Evolutionary conservation across 257 asterid genomes (phyloP).

Genomic region (Buddleja alternifolia): DNA sequence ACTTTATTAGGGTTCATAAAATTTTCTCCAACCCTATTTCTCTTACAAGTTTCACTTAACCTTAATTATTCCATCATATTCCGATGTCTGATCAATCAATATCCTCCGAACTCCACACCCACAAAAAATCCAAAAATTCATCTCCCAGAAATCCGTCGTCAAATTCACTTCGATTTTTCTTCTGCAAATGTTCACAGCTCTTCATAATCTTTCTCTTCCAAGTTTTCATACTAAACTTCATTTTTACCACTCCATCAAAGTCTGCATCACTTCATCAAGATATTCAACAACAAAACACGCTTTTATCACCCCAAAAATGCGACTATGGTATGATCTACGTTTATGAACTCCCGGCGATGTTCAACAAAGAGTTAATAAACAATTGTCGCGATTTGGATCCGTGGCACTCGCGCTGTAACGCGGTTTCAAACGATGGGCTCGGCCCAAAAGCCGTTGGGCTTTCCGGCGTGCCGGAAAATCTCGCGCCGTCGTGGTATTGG

Average conservation of each 20-base stretch:
- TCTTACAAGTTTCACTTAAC: background rate
- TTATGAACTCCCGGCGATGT: constrained; percentile 59
- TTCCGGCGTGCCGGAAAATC: constrained; percentile 42
- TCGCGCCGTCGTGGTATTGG: constrained; percentile 61
- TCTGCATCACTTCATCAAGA: constrained; percentile 1
- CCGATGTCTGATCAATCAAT: constrained; percentile 32
- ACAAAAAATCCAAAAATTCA: constrained; percentile 26
- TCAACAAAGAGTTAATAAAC: constrained; percentile 50
- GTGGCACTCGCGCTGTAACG: constrained; percentile 64
- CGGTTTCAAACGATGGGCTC: constrained; percentile 54
- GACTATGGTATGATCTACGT: constrained; percentile 48
- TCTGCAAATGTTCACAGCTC: constrained; percentile 32
- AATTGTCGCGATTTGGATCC: constrained; percentile 57
- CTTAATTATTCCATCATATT: background rate
- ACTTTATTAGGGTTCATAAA: no score
- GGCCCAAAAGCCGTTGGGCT: constrained; percentile 51
- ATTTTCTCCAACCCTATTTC: background rate
- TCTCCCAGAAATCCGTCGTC: background rate
- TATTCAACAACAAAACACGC: background rate
- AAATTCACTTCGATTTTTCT: background rate
- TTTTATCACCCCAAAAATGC: constrained; percentile 21
- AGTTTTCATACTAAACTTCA: constrained; percentile 29
- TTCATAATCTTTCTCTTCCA: constrained; percentile 38
- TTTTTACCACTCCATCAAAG: constrained; percentile 28
- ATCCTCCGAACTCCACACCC: constrained; percentile 20